Evolutionary conservation across 495 filamentous ascomycete species (phyloP).

Genomic region (Lasiosphaeria miniovina): DNA sequence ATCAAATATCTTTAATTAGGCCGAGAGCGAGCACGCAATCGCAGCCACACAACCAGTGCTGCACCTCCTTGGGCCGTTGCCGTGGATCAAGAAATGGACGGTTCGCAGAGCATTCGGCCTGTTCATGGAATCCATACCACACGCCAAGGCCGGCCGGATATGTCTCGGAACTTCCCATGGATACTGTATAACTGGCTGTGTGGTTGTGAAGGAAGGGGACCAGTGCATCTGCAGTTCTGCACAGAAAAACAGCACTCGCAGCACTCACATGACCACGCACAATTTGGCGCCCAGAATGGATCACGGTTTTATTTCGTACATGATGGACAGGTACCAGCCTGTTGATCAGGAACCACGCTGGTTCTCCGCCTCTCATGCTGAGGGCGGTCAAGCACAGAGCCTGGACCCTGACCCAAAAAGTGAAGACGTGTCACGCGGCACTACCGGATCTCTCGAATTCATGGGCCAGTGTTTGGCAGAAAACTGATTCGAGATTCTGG

Average conservation of each 20-base stretch:
- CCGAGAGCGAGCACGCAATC: conserved; percentile 11
- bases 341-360: conserved; percentile 17
- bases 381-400: neutral
- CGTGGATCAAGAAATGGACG: too few species aligned
- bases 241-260: neutral
- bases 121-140: neutral
- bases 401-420: neutral
- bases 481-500: conserved; percentile 5
- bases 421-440: conserved; percentile 2
- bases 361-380: neutral
- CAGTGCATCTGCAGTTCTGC: conserved; percentile 1
- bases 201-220: neutral
- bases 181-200: neutral
- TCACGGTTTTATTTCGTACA: conserved; percentile 1
- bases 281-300: neutral
- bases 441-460: conserved; percentile 1
- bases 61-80: too few species aligned
- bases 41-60: conserved; percentile 4
- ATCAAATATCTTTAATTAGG: neutral
- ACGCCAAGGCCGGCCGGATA: neutral
- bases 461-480: neutral
- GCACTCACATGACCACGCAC: conserved; percentile 1
- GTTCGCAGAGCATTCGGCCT: neutral
- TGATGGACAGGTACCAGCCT: conserved; percentile 16
- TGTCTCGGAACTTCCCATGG: conserved; percentile 19